These are phyloP conservation scores for Suhomyces choctaworum DNA, from an alignment of 1,139 yeast genomes.

Conservation along the genomic window DNA sequence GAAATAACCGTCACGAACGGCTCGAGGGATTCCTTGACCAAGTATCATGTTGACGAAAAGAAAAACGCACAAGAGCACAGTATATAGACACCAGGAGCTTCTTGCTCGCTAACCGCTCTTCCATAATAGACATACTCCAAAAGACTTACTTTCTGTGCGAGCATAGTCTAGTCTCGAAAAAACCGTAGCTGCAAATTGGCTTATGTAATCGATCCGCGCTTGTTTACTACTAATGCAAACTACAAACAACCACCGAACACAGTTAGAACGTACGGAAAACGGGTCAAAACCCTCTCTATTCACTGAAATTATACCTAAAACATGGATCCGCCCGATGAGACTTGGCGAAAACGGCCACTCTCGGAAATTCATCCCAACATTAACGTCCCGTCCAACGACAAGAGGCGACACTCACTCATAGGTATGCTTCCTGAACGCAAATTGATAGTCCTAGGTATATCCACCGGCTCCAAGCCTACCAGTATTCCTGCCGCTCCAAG, in stretches of 20 bases:
- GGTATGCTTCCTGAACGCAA: background rate
- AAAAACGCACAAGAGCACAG: too few relatives aligned
- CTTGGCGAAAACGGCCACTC: slow-evolving; percentile 10
- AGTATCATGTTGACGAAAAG: too few relatives aligned
- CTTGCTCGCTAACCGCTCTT: too few relatives aligned
- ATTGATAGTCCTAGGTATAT: background rate
- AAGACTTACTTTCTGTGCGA: too few relatives aligned
- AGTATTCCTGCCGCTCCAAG: slow-evolving; percentile 11
- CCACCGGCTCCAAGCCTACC: slow-evolving; percentile 3
- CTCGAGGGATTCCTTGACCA: too few relatives aligned
- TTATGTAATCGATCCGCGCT: slow-evolving; percentile 5
- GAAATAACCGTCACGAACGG: background rate
- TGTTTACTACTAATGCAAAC: slow-evolving; percentile 6
- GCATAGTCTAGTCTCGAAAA: too few relatives aligned
- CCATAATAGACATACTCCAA: too few relatives aligned
- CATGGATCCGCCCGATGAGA: slow-evolving; percentile 5
- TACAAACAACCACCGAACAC: slow-evolving; percentile 2
- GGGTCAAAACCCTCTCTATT: too few relatives aligned
- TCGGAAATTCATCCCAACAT: slow-evolving; percentile 10
- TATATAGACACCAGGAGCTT: too few relatives aligned
- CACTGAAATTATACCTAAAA: background rate
- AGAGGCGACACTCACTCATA: slow-evolving; percentile 6
- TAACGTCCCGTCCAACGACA: slow-evolving; percentile 2
- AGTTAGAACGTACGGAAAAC: too few relatives aligned
- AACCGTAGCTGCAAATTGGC: slow-evolving; percentile 1